phyloP scores from a whole-genome alignment of 352 stramenopile genomes.

The Globisporangium lucens region DNA sequence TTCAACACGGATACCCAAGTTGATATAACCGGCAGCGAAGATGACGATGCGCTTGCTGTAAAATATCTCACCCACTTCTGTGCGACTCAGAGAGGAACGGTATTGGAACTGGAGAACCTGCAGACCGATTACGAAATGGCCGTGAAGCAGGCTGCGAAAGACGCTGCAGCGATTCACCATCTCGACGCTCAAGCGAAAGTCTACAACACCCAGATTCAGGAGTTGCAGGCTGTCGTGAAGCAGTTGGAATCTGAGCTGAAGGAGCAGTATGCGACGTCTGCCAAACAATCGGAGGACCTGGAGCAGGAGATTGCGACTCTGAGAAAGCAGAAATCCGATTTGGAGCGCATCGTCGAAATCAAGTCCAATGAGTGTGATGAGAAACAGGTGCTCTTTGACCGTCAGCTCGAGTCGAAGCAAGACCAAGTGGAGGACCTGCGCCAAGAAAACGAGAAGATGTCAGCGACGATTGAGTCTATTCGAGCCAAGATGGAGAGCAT shows the following conservation, averaged over 20 bases:
- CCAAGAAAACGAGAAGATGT: conserved; percentile 38
- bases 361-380: conserved; percentile 39
- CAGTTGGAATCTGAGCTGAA: conserved; percentile 44
- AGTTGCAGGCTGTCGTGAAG: conserved; percentile 42
- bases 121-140: conserved; percentile 45
- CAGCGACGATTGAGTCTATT: conserved; percentile 31
- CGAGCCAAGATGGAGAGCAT: conserved; percentile 42
- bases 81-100: conserved; percentile 29
- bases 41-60: conserved; percentile 26
- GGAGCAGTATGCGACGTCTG: conserved; percentile 41
- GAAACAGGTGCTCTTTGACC: conserved; percentile 38
- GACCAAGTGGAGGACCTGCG: conserved; percentile 39
- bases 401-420: conserved; percentile 38
- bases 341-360: conserved; percentile 37
- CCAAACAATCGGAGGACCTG: conserved; percentile 37
- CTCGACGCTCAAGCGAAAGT: conserved; percentile 39
- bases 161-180: conserved; percentile 30
- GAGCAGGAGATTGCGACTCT: conserved; percentile 44
- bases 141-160: conserved; percentile 29
- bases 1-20: conserved; percentile 15
- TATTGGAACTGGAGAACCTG: conserved; percentile 41
- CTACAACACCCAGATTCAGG: conserved; percentile 38
- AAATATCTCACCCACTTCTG: conserved; percentile 35
- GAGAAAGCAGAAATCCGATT: conserved; percentile 32
- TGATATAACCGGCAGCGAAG: conserved; percentile 19